phyloP scores from a whole-genome alignment of 352 stramenopile genomes.

The Halophytophthora polymorphica region DNA sequence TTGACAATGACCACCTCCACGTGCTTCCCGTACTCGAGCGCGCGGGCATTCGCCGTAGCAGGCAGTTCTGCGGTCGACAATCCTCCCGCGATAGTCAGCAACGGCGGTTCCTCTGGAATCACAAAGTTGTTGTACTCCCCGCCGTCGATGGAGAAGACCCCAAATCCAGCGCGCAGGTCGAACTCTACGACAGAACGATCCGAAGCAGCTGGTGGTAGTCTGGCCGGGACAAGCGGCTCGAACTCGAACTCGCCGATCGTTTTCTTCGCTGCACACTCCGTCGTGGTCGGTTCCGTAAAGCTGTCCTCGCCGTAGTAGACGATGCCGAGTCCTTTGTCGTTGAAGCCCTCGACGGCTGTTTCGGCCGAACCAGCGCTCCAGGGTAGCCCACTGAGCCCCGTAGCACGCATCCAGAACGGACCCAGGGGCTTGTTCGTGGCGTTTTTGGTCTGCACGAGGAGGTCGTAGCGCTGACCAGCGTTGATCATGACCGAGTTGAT shows the following conservation, averaged over 20 bases:
- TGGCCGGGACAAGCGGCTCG: neutral
- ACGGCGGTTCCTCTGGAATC: slow-evolving; percentile 1
- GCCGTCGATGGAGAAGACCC: slow-evolving; percentile 11
- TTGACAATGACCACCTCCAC: slow-evolving; percentile 17
- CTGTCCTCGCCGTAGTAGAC: slow-evolving; percentile 8
- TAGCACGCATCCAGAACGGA: slow-evolving; percentile 23
- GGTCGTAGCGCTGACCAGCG: slow-evolving; percentile 24
- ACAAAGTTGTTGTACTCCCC: slow-evolving; percentile 4
- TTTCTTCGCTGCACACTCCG: neutral
- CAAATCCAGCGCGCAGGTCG: neutral
- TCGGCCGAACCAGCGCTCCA: slow-evolving; percentile 12
- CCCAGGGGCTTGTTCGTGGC: neutral
- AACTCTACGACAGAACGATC: slow-evolving; percentile 5
- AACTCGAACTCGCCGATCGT: slow-evolving; percentile 6
- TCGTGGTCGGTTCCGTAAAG: slow-evolving; percentile 1
- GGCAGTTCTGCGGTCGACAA: slow-evolving; percentile 2
- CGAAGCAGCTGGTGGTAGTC: neutral
- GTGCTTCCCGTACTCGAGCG: slow-evolving; percentile 7
- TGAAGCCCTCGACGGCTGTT: slow-evolving; percentile 12
- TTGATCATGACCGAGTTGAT: slow-evolving; percentile 25
- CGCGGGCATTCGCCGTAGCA: neutral
- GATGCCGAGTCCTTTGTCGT: slow-evolving; percentile 13
- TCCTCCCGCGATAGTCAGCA: slow-evolving; percentile 6
- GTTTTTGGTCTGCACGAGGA: slow-evolving; percentile 22
- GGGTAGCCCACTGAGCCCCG: slow-evolving; percentile 4